These are phyloP conservation scores for Schoenoplectus tabernaemontani DNA, from an alignment of 202 grass and related monocot species.

Conservation along the genomic window DNA sequence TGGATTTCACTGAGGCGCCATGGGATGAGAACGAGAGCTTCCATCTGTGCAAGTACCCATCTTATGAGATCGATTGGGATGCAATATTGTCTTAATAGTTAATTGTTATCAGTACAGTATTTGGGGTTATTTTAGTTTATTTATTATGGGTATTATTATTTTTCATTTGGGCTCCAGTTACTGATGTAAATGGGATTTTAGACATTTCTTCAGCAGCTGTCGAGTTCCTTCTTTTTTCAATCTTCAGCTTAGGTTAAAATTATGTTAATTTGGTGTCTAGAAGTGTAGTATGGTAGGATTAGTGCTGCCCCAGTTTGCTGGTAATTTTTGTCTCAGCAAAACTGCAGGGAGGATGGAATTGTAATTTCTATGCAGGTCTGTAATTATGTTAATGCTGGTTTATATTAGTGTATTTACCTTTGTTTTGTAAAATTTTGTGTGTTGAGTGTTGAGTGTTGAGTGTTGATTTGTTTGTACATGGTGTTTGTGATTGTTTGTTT, in stretches of 20 bases:
- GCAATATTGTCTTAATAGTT: constrained; percentile 55
- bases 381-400: constrained; percentile 22
- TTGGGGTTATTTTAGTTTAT: constrained; percentile 21
- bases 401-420: not conserved
- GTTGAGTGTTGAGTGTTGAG: not conserved
- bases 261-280: constrained; percentile 26
- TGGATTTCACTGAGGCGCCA: constrained; percentile 91
- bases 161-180: constrained; percentile 26
- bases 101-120: constrained; percentile 9
- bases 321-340: constrained; percentile 70
- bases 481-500: not conserved
- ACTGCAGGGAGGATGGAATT: constrained; percentile 24
- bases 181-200: constrained; percentile 73
- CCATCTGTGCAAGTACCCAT: constrained; percentile 76
- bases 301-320: constrained; percentile 45
- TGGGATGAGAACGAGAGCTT: constrained; percentile 93
- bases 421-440: constrained; percentile 4
- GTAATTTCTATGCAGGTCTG: constrained; percentile 22
- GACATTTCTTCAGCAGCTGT: constrained; percentile 60
- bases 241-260: constrained; percentile 30
- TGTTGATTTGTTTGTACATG: not conserved
- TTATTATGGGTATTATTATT: constrained; percentile 17
- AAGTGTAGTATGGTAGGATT: constrained; percentile 26
- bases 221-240: constrained; percentile 12
- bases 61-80: constrained; percentile 99